Evolutionary conservation across 1,284 basidiomycete species (phyloP), one percentile per base, ranked within the genome.

Genomic region (Coriolopsis trogii): DNA sequence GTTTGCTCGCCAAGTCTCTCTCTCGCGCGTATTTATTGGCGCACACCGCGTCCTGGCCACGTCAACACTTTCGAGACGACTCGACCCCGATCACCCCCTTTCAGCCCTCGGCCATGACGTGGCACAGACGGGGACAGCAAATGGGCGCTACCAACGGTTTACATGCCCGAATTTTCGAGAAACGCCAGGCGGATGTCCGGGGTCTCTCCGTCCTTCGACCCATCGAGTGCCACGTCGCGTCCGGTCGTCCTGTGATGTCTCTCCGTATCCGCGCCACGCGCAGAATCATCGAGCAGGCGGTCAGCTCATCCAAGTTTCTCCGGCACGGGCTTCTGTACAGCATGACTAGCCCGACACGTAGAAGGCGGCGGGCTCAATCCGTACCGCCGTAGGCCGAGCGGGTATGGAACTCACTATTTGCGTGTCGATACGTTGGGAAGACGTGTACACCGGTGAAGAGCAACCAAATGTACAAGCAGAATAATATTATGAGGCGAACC

Each of bases 91-190:
- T 2, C 41, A 59, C 58, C 40, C 18, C 51, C 15, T 6, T 26
- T 4, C 7, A 38, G 43, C n/a, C 24, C 41, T 15, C 10, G 37
- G 36, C 34, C 26, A 41, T 50, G 50, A 56, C 57, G 57, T 58
- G 53, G 56, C 53, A 42, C 6, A 39, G 24, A 6, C 37, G 12
- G 23, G 29, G 8, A 6, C 20, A 16, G 18, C 8, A 31, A 30
- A 20, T 21, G 10, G 12, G 26, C 24, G 21, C 3, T 15, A n/a
- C n/a, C n/a, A n/a, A n/a, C n/a, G n/a, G n/a, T n/a, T n/a, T n/a
- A n/a, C n/a, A n/a, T n/a, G n/a, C n/a, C n/a, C n/a, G 56, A 53
- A 55, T 46, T 51, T 55, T 59, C 57, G 45, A 59, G 53, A 55
- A 59, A 45, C 37, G 15, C 25, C 7, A 8, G 20, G 0, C 23